Conservation (phyloP, 805 yeast genomes). For the Candida arabinofermentans region DNA sequence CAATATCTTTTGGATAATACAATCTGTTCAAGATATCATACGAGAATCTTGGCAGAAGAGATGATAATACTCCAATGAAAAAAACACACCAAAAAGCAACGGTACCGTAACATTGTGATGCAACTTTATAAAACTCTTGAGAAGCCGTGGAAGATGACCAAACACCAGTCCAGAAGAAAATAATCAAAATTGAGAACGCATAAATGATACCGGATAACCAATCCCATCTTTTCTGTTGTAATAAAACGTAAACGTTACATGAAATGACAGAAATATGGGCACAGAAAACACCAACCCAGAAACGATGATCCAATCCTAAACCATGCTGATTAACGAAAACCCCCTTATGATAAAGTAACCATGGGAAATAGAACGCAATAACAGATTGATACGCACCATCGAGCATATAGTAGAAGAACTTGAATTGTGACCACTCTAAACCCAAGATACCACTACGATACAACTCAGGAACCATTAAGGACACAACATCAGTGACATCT, state of each 20-base stretch:
- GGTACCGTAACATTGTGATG: slow-evolving; percentile 58
- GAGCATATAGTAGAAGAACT: slow-evolving; percentile 57
- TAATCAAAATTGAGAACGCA: slow-evolving; percentile 50
- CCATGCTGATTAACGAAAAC: slow-evolving; percentile 43
- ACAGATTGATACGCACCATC: slow-evolving; percentile 75
- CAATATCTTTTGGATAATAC: slow-evolving; percentile 63
- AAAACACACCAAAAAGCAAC: slow-evolving; percentile 62
- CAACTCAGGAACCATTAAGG: slow-evolving; percentile 65
- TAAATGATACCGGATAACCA: slow-evolving; percentile 55
- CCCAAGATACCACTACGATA: slow-evolving; percentile 66
- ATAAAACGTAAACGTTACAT: slow-evolving; percentile 60
- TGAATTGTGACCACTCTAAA: slow-evolving; percentile 54
- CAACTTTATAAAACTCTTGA: slow-evolving; percentile 60
- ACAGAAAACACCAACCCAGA: slow-evolving; percentile 64
- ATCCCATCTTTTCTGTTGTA: slow-evolving; percentile 77
- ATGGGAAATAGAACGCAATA: slow-evolving; percentile 65
- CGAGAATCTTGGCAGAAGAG: slow-evolving; percentile 59
- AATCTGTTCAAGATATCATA: slow-evolving; percentile 46
- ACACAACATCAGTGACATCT: slow-evolving; percentile 63
- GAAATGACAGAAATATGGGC: slow-evolving; percentile 59
- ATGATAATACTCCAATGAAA: slow-evolving; percentile 49
- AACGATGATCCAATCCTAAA: slow-evolving; percentile 56
- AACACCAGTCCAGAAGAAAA: slow-evolving; percentile 77
- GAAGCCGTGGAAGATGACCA: slow-evolving; percentile 55
- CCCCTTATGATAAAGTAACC: slow-evolving; percentile 48